Base-by-base conservation (phyloP, 495 filamentous ascomycete species). In the Talaromyces trachyspermus region DNA sequence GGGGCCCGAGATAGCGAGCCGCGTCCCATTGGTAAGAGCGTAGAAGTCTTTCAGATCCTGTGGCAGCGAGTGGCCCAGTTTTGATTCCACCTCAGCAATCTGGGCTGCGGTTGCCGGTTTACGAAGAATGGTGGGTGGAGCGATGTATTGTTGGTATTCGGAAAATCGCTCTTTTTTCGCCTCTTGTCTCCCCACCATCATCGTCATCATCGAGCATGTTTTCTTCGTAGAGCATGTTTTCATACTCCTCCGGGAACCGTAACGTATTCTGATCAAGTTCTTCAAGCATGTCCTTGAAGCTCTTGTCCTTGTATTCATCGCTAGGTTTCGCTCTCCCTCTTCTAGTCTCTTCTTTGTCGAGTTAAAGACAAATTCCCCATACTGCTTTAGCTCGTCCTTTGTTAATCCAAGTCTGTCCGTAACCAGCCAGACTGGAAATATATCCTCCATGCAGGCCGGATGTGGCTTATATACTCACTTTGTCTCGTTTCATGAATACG, bases 401-500 rank as follows among this genome's bases (percentile, higher is more conserved):
- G 42, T 8, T 5, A 45, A 11, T 29, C 42, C 42, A 18, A 45
- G 15, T 45, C 19, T 45, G 0, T 45, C 26, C 42, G 42, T 29
- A 45, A 26, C 42, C 42, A 22, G 24, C 42, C 42, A 45, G 26
- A 33, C 15, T 8, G 3, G 15, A 32, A 45, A 33, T 45, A 45
- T 32, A 32, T 33, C 17, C 24, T 45, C 42, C 42, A 45, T 10
- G 42, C 42, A 30, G 2, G n/a, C 9, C 42, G 42, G 15, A 45
- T 45, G 2, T 12, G 10, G 5, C 25, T 32, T 11, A 45, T 24
- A 10, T 45, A 20, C 24, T 6, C 19, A 12, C 25, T 14, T 32
- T 45, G 42, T 26, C 12, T 2, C 6, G 30, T 45, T 22, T 24
- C 42, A 32, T 45, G 42, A 26, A 45, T 45, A 26, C 42, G 42